A percentile compares a stretch with the other conserved stretches of the same genome.
phyloP scores from a whole-genome alignment of 2,329 filamentous ascomycete species.

The Aureobasidium melanogenum region DNA sequence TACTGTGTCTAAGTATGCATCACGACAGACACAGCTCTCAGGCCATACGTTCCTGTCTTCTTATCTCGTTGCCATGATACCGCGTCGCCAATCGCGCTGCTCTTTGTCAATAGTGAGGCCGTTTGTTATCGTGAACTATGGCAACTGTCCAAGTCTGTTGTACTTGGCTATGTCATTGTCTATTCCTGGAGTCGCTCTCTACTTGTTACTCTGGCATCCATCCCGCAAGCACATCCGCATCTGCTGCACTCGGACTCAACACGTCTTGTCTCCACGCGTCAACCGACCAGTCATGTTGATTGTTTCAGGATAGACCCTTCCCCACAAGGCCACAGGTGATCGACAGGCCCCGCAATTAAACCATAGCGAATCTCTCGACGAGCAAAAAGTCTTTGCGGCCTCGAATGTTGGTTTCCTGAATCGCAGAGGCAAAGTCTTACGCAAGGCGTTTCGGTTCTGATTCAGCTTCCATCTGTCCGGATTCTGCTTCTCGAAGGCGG shows the following conservation, averaged over 20 bases:
- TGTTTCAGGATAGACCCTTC: constrained; percentile 9
- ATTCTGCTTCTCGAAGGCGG: background rate
- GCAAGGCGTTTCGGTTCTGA: background rate
- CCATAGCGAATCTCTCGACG: background rate
- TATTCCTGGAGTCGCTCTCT: background rate
- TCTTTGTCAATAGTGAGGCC: background rate
- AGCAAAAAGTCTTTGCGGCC: constrained; percentile 2
- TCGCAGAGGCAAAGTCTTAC: constrained; percentile 1
- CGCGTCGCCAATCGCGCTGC: constrained; percentile 4
- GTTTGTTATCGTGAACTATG: background rate
- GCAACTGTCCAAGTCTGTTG: background rate
- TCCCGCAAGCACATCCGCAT: background rate
- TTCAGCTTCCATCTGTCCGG: background rate
- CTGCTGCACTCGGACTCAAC: background rate
- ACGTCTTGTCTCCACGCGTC: background rate
- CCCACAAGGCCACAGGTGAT: background rate
- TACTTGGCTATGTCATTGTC: background rate
- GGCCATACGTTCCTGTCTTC: constrained; percentile 8
- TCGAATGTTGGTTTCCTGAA: constrained; percentile 1
- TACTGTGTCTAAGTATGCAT: constrained; percentile 6
- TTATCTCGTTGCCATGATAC: constrained; percentile 11
- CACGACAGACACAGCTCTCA: constrained; percentile 7
- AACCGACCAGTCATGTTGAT: constrained; percentile 1
- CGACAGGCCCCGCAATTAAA: constrained; percentile 6
- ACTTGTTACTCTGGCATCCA: background rate